Evolutionary conservation across 23 red algal species (phyloP), one percentile per base, ranked within the genome.

Genomic region (Cyanidioschyzon merolae): DNA sequence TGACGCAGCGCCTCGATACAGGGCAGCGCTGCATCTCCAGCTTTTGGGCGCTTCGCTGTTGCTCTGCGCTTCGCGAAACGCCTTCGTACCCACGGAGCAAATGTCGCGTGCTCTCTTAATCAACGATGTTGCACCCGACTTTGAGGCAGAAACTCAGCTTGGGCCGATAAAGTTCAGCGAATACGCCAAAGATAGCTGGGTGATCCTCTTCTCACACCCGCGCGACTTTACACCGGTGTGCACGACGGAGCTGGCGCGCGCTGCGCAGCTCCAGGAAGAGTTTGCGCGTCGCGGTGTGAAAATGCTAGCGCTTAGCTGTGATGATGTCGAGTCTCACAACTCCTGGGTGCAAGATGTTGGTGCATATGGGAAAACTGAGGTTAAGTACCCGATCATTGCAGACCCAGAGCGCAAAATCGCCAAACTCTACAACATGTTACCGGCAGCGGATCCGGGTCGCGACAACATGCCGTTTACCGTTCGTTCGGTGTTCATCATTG

Each of bases 211-310:
- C 32, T 71, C 63, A 27, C 63, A 71, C 32, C 63, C 63, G 32
- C 63, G 63, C 12, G 63, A 71, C 45, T 92, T 86, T 67, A 92
- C 89, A 32, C 89, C 89, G 39, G 83, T 92, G 0, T 92, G 89
- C 89, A 92, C 89, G 24, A 92, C 89, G 29, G 89, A 92, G 79
- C 59, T 92, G 74, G 89, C 76, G 36, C 89, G 83, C 37, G 75
- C 85, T 24, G 81, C 83, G 21, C 83, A 87, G 77, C 50, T 92
- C 51, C 74, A 79, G 38, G 68, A 77, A 18, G 89, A 86, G 80
- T 92, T 92, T 76, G 83, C 68, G 29, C 76, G 76, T 58, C 78
- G 89, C 39, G 76, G 76, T 74, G 89, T 87, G 2, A 92, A 92
- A 59, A 76, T 80, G 40, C 2, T 92, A 34, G 89, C 77, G 38